Evolutionary conservation across 2,329 filamentous ascomycete species (phyloP).

Genomic region (Xylariaceae sp.): DNA sequence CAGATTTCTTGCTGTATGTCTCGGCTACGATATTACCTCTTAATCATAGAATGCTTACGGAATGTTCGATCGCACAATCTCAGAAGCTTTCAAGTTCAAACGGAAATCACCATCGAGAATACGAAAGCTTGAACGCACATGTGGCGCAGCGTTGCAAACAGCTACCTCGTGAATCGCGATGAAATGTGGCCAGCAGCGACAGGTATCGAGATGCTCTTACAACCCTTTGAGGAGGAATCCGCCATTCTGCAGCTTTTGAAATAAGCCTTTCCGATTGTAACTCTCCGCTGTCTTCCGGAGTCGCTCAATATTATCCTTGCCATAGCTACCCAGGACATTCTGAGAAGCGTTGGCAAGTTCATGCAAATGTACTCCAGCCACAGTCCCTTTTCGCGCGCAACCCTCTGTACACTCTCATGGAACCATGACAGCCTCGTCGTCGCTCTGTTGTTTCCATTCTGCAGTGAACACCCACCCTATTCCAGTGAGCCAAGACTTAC

Average conservation of each 20-base stretch:
- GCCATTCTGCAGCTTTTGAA: not conserved
- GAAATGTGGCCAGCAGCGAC: no score
- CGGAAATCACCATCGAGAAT: no score
- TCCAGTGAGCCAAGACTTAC: not conserved
- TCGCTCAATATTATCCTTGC: not conserved
- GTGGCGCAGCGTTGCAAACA: no score
- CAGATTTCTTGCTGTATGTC: no score
- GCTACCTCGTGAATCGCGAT: no score
- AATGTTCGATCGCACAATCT: no score
- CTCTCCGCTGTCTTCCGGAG: not conserved
- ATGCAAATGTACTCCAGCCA: not conserved
- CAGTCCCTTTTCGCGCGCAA: not conserved
- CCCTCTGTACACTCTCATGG: not conserved
- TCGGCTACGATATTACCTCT: no score
- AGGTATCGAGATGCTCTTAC: not conserved
- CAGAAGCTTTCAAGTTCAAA: no score
- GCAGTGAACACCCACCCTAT: not conserved
- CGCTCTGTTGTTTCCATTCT: not conserved
- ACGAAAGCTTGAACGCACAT: no score
- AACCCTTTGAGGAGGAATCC: not conserved
- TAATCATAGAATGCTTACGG: no score
- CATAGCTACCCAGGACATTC: not conserved
- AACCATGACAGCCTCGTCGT: not conserved
- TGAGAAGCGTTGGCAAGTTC: not conserved
- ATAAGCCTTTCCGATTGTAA: not conserved